Base-by-base conservation (phyloP, 2,329 filamentous ascomycete species). In the Hypomyces perniciosus region DNA sequence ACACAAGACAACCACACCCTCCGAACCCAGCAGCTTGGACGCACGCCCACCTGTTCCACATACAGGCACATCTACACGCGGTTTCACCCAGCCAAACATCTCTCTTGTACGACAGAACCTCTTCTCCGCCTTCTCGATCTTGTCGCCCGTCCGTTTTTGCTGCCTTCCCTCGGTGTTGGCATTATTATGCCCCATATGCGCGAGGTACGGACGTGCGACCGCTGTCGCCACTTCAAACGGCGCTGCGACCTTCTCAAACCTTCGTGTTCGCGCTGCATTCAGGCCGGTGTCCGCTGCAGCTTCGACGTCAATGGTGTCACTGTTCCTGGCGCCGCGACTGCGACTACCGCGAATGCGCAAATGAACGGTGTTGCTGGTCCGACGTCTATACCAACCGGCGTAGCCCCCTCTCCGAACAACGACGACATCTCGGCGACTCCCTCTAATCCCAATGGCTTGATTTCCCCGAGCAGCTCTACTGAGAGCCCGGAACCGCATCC, bases 221-320 rank as follows among this genome's bases (percentile, higher is more conserved):
- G 66, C 46, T 68, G 66, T 51, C 65, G 66, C 45, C 64, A 66
- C 44, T 67, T 66, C 55, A 68, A 68, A 54, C 62, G 66, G 40
- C 61, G 65, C 42, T 68, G 66, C 56, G 66, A 68, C 46, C 61
- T 67, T 8, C 50, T 65, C 38, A 67, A 66, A 54, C 66, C 65
- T 8, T 60, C 65, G 2, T 68, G 66, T 53, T 62, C 65, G 6
- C 62, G 66, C 38, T 68, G 66, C 50, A 52, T 65, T 4, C 63
- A 67, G 47, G 65, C 65, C 4, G 60, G 62, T 27, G 60, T 66
- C 20, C 61, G 57, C 29, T 68, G 66, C 57, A 68, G 64, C 55
- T 68, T 65, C 50, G 61, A 63, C 40, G 46, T 53, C 51, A 46
- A 52, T 39, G 50, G 50, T 6, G 50, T 58, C 13, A 55, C 58